Percentiles rank a stretch among this genome's conserved stretches.
phyloP scores from a whole-genome alignment of 129 eudicot genomes.

The Chrysanthemum seticuspe region DNA sequence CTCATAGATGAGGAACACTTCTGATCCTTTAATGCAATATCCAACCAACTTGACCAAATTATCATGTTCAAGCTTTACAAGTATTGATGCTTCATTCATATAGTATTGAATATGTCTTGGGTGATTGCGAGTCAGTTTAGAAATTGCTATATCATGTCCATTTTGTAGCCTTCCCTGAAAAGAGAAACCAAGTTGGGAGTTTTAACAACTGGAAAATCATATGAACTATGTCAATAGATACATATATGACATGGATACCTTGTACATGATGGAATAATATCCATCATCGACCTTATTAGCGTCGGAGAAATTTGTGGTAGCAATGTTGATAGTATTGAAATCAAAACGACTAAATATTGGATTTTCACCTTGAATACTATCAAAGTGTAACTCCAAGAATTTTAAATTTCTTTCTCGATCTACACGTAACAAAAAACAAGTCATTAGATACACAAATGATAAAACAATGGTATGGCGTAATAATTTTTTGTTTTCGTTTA shows the following conservation, averaged over 20 bases:
- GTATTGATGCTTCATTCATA: background rate
- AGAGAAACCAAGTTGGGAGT: background rate
- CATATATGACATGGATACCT: background rate
- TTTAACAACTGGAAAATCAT: background rate
- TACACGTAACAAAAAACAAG: background rate
- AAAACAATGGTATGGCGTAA: too few relatives aligned
- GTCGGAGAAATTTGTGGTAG: too few relatives aligned
- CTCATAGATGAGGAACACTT: background rate
- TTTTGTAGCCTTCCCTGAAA: slow-evolving; percentile 22
- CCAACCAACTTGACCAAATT: slow-evolving; percentile 10
- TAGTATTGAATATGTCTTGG: background rate
- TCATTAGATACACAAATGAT: too few relatives aligned
- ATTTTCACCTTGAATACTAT: background rate
- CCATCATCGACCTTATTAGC: too few relatives aligned
- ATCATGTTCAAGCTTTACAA: slow-evolving; percentile 12
- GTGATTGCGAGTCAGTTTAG: background rate
- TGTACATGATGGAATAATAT: background rate
- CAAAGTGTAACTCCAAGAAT: background rate
- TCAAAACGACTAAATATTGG: background rate
- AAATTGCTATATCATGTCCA: slow-evolving; percentile 11
- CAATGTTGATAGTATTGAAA: background rate
- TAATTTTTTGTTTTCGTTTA: too few relatives aligned
- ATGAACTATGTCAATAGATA: too few relatives aligned
- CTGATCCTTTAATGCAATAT: background rate
- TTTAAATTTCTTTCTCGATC: too few relatives aligned